phyloP scores from a whole-genome alignment of 371 early-diverging fungal genomes.

The Rhizomucor pusillus region DNA sequence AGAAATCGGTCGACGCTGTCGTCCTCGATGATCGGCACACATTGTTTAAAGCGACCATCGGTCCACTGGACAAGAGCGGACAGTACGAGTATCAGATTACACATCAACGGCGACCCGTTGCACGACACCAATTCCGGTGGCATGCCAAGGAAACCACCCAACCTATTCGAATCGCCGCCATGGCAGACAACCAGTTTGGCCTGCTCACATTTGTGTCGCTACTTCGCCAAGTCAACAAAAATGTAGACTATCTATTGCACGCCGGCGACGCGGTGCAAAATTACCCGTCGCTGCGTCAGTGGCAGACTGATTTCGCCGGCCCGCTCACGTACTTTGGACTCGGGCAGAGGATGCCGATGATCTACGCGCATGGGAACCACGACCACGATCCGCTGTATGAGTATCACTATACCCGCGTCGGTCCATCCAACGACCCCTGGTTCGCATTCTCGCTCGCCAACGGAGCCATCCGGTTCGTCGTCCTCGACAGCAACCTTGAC shows the following conservation, averaged over 20 bases:
- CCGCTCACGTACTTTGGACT: slow-evolving; percentile 60
- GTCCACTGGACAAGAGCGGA: slow-evolving; percentile 33
- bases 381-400: slow-evolving; percentile 56
- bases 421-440: slow-evolving; percentile 39
- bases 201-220: slow-evolving; percentile 49
- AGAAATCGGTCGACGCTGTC: slow-evolving; percentile 8
- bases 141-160: slow-evolving; percentile 20
- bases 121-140: slow-evolving; percentile 31
- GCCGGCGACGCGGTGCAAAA: slow-evolving; percentile 70
- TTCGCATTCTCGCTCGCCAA: slow-evolving; percentile 61
- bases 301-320: slow-evolving; percentile 73
- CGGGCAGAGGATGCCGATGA: slow-evolving; percentile 57
- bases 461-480: slow-evolving; percentile 63
- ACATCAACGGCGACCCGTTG: slow-evolving; percentile 19
- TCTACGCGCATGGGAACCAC: slow-evolving; percentile 79
- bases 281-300: slow-evolving; percentile 55
- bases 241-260: slow-evolving; percentile 52
- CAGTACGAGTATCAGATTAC: slow-evolving; percentile 35
- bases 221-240: slow-evolving; percentile 35
- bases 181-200: slow-evolving; percentile 65
- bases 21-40: slow-evolving; percentile 49
- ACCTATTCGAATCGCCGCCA: slow-evolving; percentile 55
- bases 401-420: slow-evolving; percentile 47
- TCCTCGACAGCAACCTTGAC: slow-evolving; percentile 71
- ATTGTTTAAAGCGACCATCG: slow-evolving; percentile 51